Evolutionary conservation across 371 early-diverging fungal species (phyloP), one percentile per base, ranked within the genome.

Genomic region (Rhizopus microsporus): DNA sequence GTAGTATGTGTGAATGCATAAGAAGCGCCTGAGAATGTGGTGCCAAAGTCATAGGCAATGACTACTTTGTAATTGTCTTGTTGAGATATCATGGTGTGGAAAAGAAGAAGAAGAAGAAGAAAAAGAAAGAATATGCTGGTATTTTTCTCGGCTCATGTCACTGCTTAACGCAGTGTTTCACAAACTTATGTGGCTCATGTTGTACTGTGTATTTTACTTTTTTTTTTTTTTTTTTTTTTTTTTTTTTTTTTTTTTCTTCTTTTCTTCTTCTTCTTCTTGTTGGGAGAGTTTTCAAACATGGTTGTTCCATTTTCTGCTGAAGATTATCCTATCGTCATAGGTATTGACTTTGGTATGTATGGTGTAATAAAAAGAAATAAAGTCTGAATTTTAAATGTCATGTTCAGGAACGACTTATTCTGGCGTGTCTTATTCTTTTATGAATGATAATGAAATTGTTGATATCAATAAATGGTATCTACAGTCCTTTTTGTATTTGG

Each of bases 371-470:
- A 40, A 38, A 13, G 3, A 29, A 5, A 40, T 30, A 42, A 7
- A 31, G 13, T 9, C 13, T 32, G 16, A 30, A 5, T 51, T 31
- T 23, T 15, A n/a, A 12, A 34, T 31, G 16, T 15, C 16, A 54
- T 44, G 0, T 43, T 56, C 57, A 81, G 85, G 85, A 38, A 85
- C 85, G 10, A 85, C 85, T 4, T 85, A 75, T 60, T 80, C 81
- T 49, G 83, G 81, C n/a, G 80, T 75, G 17, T 79, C 83, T 4
- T 85, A 75, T 65, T 75, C 76, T 8, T 71, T 72, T 53, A 63
- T 72, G 7, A 69, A 74, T 40, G 76, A 75, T 1, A 60, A 55
- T 32, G 75, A 71, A 33, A 64, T 74, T 3, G 59, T 49, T 4
- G 73, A 71, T 47, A 71, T 74, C 55, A 65, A 42, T 12, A 63